A percentile compares a stretch with the other conserved stretches of the same genome.
Evolutionary conservation across 495 filamentous ascomycete genomes (phyloP).

Genomic region (Lepidopterella palustris): DNA sequence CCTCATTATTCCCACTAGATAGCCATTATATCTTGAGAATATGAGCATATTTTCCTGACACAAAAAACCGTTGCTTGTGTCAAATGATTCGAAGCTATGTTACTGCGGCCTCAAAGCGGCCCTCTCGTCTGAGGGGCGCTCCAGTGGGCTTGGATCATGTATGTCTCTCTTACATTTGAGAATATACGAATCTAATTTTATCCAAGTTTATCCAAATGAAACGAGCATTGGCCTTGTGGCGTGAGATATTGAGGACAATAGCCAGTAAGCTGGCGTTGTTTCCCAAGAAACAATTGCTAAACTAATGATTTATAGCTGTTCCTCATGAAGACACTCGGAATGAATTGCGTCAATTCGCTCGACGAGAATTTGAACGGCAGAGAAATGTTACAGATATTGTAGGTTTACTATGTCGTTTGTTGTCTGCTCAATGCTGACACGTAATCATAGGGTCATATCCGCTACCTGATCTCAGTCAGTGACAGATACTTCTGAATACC

Average conservation of each 20-base stretch:
- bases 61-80: background rate
- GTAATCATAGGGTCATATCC: slow-evolving; percentile 42
- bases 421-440: slow-evolving; percentile 15
- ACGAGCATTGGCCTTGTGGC: slow-evolving; percentile 51
- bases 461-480: slow-evolving; percentile 50
- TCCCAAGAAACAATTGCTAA: background rate
- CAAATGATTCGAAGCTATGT: slow-evolving; percentile 18
- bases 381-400: slow-evolving; percentile 64
- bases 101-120: slow-evolving; percentile 7
- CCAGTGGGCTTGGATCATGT: slow-evolving; percentile 38
- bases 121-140: slow-evolving; percentile 8
- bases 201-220: slow-evolving; percentile 54
- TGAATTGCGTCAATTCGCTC: slow-evolving; percentile 66
- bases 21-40: no score
- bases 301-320: slow-evolving; percentile 36
- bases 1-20: no score
- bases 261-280: slow-evolving; percentile 19
- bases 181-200: background rate
- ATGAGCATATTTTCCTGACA: background rate
- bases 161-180: background rate
- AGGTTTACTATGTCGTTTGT: slow-evolving; percentile 27
- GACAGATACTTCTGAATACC: background rate
- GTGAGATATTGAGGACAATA: slow-evolving; percentile 47
- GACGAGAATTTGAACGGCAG: slow-evolving; percentile 70
- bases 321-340: slow-evolving; percentile 46